phyloP scores from a whole-genome alignment of 2,329 filamentous ascomycete genomes.

The Cladosporium phlei region DNA sequence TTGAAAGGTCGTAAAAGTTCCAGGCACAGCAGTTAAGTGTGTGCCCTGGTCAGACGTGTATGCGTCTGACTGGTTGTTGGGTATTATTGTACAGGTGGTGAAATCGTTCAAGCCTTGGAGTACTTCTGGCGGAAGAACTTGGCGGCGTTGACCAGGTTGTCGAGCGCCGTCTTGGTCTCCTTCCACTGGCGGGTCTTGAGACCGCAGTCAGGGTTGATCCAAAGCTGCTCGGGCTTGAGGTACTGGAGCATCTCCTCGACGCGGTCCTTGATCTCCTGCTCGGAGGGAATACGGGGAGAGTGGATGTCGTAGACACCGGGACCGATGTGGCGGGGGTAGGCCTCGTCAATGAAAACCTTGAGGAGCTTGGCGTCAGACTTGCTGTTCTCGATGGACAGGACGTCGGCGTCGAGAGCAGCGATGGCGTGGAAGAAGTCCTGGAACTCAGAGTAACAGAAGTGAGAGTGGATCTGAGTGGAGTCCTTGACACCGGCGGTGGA shows the following conservation, averaged over 20 bases:
- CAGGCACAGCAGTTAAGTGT: constrained; percentile 19
- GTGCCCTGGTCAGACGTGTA: constrained; percentile 12
- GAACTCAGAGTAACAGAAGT: constrained; percentile 99
- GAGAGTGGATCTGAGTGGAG: constrained; percentile 97
- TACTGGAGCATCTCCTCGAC: constrained; percentile 95
- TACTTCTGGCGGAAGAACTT: constrained; percentile 81
- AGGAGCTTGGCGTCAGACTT: constrained; percentile 99
- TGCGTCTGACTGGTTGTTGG: constrained; percentile 6
- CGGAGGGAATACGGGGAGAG: constrained; percentile 91
- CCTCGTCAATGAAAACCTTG: constrained; percentile 95
- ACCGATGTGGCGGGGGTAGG: constrained; percentile 96
- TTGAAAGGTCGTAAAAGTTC: constrained; percentile 20
- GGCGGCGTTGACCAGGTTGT: constrained; percentile 97
- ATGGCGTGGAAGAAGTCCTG: constrained; percentile 99
- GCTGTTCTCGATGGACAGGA: constrained; percentile 99
- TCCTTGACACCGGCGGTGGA: constrained; percentile 89
- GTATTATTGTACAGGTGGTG: constrained; percentile 12
- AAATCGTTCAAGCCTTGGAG: constrained; percentile 18
- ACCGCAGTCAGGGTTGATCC: constrained; percentile 99
- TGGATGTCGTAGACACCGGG: constrained; percentile 99
- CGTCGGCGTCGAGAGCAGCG: constrained; percentile 93
- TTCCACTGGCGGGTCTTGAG: constrained; percentile 98
- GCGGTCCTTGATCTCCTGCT: constrained; percentile 97
- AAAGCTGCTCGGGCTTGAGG: constrained; percentile 97
- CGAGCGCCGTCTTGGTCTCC: constrained; percentile 93